A percentile compares a stretch with the other conserved stretches of the same genome.
Evolutionary conservation across 2,329 filamentous ascomycete genomes (phyloP).

Genomic region (Pseudogymnoascus destructans): DNA sequence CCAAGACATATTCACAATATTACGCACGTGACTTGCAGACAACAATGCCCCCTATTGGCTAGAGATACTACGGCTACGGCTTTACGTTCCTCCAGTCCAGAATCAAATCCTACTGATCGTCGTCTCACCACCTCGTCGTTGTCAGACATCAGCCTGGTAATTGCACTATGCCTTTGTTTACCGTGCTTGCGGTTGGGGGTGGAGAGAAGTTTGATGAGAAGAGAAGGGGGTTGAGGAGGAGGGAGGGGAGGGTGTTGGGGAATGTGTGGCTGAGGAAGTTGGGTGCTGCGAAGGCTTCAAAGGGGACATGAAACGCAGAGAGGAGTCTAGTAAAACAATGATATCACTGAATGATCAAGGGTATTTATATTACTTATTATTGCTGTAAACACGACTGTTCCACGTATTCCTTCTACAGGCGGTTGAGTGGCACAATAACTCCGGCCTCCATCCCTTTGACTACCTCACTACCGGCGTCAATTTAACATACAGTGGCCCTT

Average conservation of each 20-base stretch:
- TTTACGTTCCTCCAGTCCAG: not conserved
- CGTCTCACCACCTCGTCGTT: not conserved
- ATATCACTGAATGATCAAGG: not conserved
- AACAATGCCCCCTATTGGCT: not conserved
- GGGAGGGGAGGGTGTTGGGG: constrained; percentile 25
- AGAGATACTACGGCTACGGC: not conserved
- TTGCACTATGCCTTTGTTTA: not conserved
- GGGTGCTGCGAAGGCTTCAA: constrained; percentile 17
- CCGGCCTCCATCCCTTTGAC: not conserved
- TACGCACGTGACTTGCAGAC: not conserved
- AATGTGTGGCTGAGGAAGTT: constrained; percentile 32
- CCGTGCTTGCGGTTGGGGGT: constrained; percentile 30
- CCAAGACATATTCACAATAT: not conserved
- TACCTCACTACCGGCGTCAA: constrained; percentile 5
- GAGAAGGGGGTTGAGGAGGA: constrained; percentile 29
- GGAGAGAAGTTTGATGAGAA: constrained; percentile 28
- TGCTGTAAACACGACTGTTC: not conserved
- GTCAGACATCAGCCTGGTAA: not conserved
- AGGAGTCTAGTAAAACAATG: not conserved
- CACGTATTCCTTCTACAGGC: not conserved
- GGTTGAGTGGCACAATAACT: not conserved
- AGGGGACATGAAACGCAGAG: not conserved
- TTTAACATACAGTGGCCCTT: constrained; percentile 14
- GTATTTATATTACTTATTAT: not conserved
- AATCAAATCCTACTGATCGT: not conserved